Evolutionary conservation across 2,329 filamentous ascomycete species (phyloP).

Genomic region (Fusarium sp.): DNA sequence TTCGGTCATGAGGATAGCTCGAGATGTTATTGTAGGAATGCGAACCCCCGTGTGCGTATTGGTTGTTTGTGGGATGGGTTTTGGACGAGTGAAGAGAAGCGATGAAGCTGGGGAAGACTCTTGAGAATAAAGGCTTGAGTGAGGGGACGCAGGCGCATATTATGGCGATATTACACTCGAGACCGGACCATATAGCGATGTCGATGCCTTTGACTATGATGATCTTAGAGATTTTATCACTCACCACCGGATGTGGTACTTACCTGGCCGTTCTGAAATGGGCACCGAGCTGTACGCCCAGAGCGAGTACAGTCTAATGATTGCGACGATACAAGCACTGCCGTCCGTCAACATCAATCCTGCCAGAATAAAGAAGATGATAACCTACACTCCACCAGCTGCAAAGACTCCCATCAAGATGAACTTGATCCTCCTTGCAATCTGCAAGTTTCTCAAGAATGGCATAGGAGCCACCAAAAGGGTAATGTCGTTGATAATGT

Average conservation of each 20-base stretch:
- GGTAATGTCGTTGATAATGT: not conserved
- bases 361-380: accelerated
- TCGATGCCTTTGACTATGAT: not conserved
- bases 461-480: constrained; percentile 3
- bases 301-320: not conserved
- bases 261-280: not conserved
- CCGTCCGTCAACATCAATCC: not conserved
- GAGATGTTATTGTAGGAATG: not conserved
- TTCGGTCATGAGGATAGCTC: not conserved
- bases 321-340: constrained; percentile 1
- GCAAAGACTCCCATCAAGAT: constrained; percentile 9
- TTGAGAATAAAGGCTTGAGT: constrained; percentile 1
- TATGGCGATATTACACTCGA: constrained; percentile 11
- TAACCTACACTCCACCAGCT: not conserved
- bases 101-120: not conserved
- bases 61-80: not conserved
- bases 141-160: constrained; percentile 9
- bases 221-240: not conserved
- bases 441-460: not conserved
- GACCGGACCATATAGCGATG: not conserved
- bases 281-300: not conserved
- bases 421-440: not conserved
- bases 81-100: not conserved
- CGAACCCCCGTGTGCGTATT: not conserved
- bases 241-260: not conserved